Evolutionary conservation across 306 rosid genomes (phyloP), one percentile per base, ranked within the genome.

Genomic region (Malus asiatica): DNA sequence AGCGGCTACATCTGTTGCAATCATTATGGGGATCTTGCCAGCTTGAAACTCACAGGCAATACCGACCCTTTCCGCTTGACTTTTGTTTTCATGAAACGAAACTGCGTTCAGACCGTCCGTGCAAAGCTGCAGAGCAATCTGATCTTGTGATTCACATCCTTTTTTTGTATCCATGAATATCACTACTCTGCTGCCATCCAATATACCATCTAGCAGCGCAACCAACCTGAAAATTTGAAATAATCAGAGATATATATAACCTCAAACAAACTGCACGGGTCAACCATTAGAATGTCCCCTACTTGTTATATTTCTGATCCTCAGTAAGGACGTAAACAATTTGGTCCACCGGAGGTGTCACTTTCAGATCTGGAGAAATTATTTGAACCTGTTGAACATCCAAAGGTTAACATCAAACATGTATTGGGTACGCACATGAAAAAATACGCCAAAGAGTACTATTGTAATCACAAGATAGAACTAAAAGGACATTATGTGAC

Each of bases 81-180:
- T 90, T 88, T 96, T 90, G 75, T 92, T 96, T 70, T 97, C 99
- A 73, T 92, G 99, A 81, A 92, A 89, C 27, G 98, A 92, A 63
- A 95, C 97, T 53, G 99, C 99, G 25, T 93, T 98, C 99, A 93
- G 89, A 64, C 98, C 97, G 86, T 90, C 99, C 93, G 82, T 95
- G 75, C 93, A 96, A 77, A 92, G 99, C 82, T 90, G 97, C 70
- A 96, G 81, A 6, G 99, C 92, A 67, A 89, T 86, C 76, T 90
- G 98, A 87, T 95, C 99, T 0, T 2, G 53, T 13, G 14, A 12
- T 46, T 46, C 7, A 75, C 99, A 90, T 70, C 97, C 99, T 85
- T 95, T 92, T 81, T 95, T 95, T 45, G 96, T 95, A 85, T 95
- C 97, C 99, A 95, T 92, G 83, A 95, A 92, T 77, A 95, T 88